These are phyloP conservation scores for Galium porrigens DNA, from an alignment of 305 asterid genomes.

Conservation along the genomic window DNA sequence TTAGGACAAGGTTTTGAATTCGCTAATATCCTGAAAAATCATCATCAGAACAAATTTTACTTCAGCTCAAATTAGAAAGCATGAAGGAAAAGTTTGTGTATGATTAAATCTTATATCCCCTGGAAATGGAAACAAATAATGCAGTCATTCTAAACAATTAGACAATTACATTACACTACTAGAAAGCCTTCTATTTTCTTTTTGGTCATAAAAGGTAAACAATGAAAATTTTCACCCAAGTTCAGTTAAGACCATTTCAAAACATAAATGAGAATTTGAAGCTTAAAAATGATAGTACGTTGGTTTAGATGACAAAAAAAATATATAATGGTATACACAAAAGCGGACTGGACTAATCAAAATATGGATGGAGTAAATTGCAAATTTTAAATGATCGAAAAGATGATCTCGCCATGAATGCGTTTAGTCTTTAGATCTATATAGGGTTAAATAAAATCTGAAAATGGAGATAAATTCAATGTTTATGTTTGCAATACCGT, in stretches of 20 bases:
- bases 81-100: not conserved
- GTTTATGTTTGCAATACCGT: not conserved
- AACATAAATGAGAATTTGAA: not conserved
- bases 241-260: not conserved
- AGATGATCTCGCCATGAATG: not conserved
- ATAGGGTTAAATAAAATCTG: not conserved
- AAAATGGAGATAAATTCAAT: not conserved
- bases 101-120: not conserved
- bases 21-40: conserved; percentile 65
- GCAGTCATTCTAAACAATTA: not conserved
- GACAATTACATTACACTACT: not conserved
- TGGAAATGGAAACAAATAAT: not conserved
- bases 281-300: not conserved
- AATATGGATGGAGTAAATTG: not conserved
- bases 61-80: not conserved
- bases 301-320: not conserved
- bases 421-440: not conserved
- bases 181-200: not conserved
- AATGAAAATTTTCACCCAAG: not conserved
- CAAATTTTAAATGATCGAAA: not conserved
- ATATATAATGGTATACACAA: too few species aligned
- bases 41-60: not conserved
- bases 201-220: not conserved
- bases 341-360: too few species aligned
- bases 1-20: conserved; percentile 91